Base-by-base conservation (phyloP, 345 rosid species). In the Gossypium turneri region DNA sequence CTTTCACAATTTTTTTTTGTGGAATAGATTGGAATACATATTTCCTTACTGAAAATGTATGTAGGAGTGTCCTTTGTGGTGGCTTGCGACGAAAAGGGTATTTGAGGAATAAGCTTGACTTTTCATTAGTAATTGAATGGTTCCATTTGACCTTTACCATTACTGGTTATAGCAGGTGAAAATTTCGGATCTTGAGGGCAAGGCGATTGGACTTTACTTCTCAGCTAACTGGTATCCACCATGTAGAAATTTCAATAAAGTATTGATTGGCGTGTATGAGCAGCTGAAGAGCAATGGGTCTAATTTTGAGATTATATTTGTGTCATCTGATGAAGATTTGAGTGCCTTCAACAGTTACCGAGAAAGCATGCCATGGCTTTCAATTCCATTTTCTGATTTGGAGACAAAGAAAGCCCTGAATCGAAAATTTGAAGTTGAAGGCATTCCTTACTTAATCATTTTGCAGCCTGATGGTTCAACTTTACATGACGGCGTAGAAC, bases 161-260 rank as follows among this genome's bases (percentile, higher is more conserved):
- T 51, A 11, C 16, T 51, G 24, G 29, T 50, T 25, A 0, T 52
- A 27, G 60, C 65, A 89, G 89, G 88, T 87, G 72, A 81, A 83
- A 66, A 70, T 87, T n/a, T 85, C 87, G 20, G 86, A 83, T 12
- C 84, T 89, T 22, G 90, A 85, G 77, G 90, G 83, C 67, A 85
- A 79, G 20, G 82, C 87, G 2, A n/a, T 84, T 8, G 93, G 85
- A 7, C 82, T 89, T 13, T 89, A 87, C 79, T 89, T 89, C 88
- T 85, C 93, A 20, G 90, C 90, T 1, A 89, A 87, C 48, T 87
- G 93, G 93, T 80, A 85, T 74, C 76, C 76, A 20, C 89, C 86
- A 1, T 89, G 93, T 64, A 73, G 75, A 62, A 80, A 75, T 67
- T 89, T 89, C 87, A 89, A 74, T 8, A 58, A 62, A 7, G 43